These are phyloP conservation scores for Cordyceps cicadae DNA, from an alignment of 2,329 filamentous ascomycete species.

Conservation along the genomic window DNA sequence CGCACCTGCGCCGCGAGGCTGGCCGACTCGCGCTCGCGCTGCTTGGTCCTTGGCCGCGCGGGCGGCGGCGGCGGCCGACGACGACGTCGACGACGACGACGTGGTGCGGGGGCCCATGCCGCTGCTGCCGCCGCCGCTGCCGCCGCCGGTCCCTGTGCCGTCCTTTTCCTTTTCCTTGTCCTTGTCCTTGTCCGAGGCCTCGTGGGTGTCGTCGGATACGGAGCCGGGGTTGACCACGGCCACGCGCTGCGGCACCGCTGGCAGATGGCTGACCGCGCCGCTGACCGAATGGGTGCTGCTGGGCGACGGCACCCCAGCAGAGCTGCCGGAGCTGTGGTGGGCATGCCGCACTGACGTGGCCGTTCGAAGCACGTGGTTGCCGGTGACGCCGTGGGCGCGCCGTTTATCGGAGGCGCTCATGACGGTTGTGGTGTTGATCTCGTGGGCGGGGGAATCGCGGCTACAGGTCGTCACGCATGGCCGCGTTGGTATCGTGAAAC, in stretches of 20 bases:
- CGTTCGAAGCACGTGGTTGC: conserved; percentile 19
- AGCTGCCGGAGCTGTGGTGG: conserved; percentile 13
- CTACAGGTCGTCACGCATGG: conserved; percentile 2
- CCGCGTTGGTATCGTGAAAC: background rate
- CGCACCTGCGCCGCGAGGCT: conserved; percentile 25
- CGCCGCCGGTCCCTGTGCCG: conserved; percentile 13
- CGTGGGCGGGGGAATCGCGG: background rate
- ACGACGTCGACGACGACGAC: background rate
- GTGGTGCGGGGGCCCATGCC: conserved; percentile 10
- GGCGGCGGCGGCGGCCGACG: background rate
- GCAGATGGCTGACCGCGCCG: conserved; percentile 22
- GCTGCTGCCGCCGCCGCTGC: conserved; percentile 14
- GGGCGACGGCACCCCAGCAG: background rate
- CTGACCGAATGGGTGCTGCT: conserved; percentile 19
- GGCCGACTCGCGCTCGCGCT: conserved; percentile 19
- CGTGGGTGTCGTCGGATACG: conserved; percentile 20
- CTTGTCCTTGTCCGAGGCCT: conserved; percentile 21
- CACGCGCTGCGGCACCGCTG: conserved; percentile 23
- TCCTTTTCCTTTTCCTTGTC: conserved; percentile 18
- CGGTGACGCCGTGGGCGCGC: conserved; percentile 23
- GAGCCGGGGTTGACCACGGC: conserved; percentile 20
- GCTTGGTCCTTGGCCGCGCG: conserved; percentile 2
- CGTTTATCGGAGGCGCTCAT: conserved; percentile 40
- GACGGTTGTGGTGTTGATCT: background rate
- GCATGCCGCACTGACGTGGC: conserved; percentile 10